Percentiles rank a stretch among this genome's conserved stretches.
Conservation (phyloP, 2,329 filamentous ascomycete species). For the Pseudogymnoascus sp. region DNA sequence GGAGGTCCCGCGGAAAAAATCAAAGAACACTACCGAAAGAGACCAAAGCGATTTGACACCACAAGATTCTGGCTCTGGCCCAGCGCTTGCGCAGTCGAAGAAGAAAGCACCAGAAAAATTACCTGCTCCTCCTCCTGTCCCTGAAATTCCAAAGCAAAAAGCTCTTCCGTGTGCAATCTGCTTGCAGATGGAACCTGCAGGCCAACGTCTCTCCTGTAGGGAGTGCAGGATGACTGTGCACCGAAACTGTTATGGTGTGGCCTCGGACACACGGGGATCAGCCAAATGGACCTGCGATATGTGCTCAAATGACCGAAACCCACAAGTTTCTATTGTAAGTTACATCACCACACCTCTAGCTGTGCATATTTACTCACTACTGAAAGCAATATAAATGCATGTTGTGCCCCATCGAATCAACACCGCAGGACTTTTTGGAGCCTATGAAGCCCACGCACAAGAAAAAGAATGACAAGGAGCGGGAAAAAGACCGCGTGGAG, state of each 20-base stretch:
- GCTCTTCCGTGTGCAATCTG: constrained; percentile 74
- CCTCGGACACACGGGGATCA: constrained; percentile 53
- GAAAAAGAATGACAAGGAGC: constrained; percentile 89
- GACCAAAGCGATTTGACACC: constrained; percentile 37
- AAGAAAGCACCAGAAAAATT: constrained; percentile 46
- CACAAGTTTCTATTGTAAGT: constrained; percentile 81
- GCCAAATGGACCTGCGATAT: constrained; percentile 93
- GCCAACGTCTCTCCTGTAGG: constrained; percentile 66
- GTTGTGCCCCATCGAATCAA: constrained; percentile 75
- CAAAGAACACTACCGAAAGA: constrained; percentile 46
- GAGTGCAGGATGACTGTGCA: constrained; percentile 91
- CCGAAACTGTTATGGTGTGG: constrained; percentile 82
- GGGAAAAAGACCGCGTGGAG: constrained; percentile 79
- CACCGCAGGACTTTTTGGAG: constrained; percentile 76
- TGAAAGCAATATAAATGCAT: constrained; percentile 79
- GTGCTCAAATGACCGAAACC: constrained; percentile 88
- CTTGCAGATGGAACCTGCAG: constrained; percentile 59
- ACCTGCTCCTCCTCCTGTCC: constrained; percentile 17
- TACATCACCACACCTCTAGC: not conserved
- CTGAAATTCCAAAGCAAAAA: not conserved
- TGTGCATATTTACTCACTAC: constrained; percentile 23
- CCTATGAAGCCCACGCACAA: constrained; percentile 68
- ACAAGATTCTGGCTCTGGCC: constrained; percentile 34
- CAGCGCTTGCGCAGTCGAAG: constrained; percentile 33
- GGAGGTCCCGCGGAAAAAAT: constrained; percentile 57